These are phyloP conservation scores for Vicia sativa DNA, from an alignment of 306 rosid genomes.

Conservation along the genomic window DNA sequence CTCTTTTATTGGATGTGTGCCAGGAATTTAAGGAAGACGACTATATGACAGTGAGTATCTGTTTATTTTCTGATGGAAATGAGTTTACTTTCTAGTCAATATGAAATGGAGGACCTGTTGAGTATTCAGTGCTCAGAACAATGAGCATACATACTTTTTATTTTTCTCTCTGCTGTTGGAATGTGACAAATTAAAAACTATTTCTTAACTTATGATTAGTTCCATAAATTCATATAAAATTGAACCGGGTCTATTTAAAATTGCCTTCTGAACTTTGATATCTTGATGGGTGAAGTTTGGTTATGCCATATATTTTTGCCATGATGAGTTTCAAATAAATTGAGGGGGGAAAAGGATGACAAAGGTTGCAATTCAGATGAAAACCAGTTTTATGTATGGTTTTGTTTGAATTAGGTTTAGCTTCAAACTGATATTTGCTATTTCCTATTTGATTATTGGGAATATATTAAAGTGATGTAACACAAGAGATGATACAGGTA, in stretches of 20 bases:
- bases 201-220: slow-evolving; percentile 27
- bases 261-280: background rate
- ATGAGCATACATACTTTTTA: slow-evolving; percentile 14
- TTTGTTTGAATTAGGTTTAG: background rate
- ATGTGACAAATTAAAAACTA: slow-evolving; percentile 25
- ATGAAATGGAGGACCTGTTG: slow-evolving; percentile 24
- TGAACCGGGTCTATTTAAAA: slow-evolving; percentile 23
- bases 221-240: slow-evolving; percentile 8
- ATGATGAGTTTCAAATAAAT: slow-evolving; percentile 13
- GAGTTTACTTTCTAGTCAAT: slow-evolving; percentile 31
- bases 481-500: slow-evolving; percentile 64
- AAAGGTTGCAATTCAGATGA: slow-evolving; percentile 19
- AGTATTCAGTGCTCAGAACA: slow-evolving; percentile 29
- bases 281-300: slow-evolving; percentile 11
- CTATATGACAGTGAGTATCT: slow-evolving; percentile 76
- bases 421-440: slow-evolving; percentile 18
- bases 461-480: slow-evolving; percentile 31
- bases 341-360: slow-evolving; percentile 14
- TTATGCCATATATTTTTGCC: background rate
- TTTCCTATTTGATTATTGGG: slow-evolving; percentile 28
- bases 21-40: slow-evolving; percentile 89
- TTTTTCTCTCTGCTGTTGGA: slow-evolving; percentile 19
- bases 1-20: slow-evolving; percentile 90
- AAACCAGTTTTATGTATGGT: background rate
- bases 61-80: slow-evolving; percentile 35